phyloP scores from a whole-genome alignment of 208 protist species.

The Phytomonas sp. region DNA sequence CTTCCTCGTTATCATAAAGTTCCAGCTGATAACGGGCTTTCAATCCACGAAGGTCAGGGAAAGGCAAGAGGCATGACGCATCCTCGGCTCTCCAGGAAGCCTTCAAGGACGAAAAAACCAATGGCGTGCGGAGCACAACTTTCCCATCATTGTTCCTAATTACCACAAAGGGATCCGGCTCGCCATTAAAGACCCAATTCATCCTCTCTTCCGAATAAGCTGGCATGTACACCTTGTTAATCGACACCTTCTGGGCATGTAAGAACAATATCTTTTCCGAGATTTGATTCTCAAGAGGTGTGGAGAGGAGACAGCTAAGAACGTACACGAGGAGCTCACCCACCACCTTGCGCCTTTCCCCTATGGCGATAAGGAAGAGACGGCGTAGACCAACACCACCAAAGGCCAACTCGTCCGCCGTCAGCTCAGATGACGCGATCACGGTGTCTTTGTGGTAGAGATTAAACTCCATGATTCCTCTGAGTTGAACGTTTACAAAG shows the following conservation, averaged over 20 bases:
- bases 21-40: slow-evolving; percentile 49
- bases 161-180: slow-evolving; percentile 74
- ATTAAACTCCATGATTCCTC: slow-evolving; percentile 57
- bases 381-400: slow-evolving; percentile 49
- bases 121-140: slow-evolving; percentile 50
- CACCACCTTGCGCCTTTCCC: slow-evolving; percentile 42
- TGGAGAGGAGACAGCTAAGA: slow-evolving; percentile 29
- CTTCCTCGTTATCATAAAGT: slow-evolving; percentile 72
- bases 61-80: slow-evolving; percentile 69
- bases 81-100: slow-evolving; percentile 42
- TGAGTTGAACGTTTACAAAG: slow-evolving; percentile 44
- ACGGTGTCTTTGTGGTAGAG: slow-evolving; percentile 61
- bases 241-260: slow-evolving; percentile 39
- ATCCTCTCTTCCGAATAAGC: neutral
- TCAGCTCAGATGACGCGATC: slow-evolving; percentile 45
- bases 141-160: slow-evolving; percentile 34
- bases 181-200: slow-evolving; percentile 27
- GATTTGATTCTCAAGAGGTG: slow-evolving; percentile 19
- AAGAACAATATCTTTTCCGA: slow-evolving; percentile 41
- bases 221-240: slow-evolving; percentile 8
- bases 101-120: slow-evolving; percentile 37
- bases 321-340: slow-evolving; percentile 53
- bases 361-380: slow-evolving; percentile 39
- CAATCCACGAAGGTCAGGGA: slow-evolving; percentile 48
- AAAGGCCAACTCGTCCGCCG: slow-evolving; percentile 76